Evolutionary conservation across 75 land plant genomes (phyloP).

Genomic region (Pinus tabuliformis): DNA sequence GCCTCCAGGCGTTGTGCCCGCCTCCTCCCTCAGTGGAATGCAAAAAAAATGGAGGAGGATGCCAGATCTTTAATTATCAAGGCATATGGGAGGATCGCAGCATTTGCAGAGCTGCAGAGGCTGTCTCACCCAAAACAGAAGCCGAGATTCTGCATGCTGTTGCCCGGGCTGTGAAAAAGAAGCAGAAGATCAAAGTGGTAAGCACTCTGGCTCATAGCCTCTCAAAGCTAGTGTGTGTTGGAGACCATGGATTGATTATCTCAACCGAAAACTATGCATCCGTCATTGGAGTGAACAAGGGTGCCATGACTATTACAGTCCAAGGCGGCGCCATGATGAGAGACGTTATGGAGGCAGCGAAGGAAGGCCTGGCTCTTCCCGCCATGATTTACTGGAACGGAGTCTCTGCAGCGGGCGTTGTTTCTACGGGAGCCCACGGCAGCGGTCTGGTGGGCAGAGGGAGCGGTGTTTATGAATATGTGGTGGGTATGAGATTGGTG

Average conservation of each 20-base stretch:
- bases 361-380: slow-evolving; percentile 1
- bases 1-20: slow-evolving; percentile 3
- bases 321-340: slow-evolving; percentile 15
- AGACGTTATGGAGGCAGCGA: slow-evolving; percentile 8
- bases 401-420: slow-evolving; percentile 12
- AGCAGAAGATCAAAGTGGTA: slow-evolving; percentile 33
- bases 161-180: slow-evolving; percentile 18
- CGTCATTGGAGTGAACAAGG: slow-evolving; percentile 6
- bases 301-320: slow-evolving; percentile 7
- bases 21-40: slow-evolving; percentile 13
- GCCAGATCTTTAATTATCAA: slow-evolving; percentile 25
- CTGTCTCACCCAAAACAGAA: slow-evolving; percentile 31
- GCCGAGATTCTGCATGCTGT: slow-evolving; percentile 23
- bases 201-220: slow-evolving; percentile 22
- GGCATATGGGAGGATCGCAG: slow-evolving; percentile 38
- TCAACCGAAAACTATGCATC: slow-evolving; percentile 22
- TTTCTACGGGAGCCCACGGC: slow-evolving; percentile 22
- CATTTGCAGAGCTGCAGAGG: slow-evolving; percentile 33
- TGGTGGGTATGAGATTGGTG: slow-evolving; percentile 16
- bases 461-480: slow-evolving; percentile 30
- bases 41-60: slow-evolving; percentile 7
- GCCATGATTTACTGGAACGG: slow-evolving; percentile 14
- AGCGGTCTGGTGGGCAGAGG: slow-evolving; percentile 20
- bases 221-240: slow-evolving; percentile 21
- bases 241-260: slow-evolving; percentile 19